Conservation (phyloP, 2,329 filamentous ascomycete genomes). For the Colletotrichum coccodes region DNA sequence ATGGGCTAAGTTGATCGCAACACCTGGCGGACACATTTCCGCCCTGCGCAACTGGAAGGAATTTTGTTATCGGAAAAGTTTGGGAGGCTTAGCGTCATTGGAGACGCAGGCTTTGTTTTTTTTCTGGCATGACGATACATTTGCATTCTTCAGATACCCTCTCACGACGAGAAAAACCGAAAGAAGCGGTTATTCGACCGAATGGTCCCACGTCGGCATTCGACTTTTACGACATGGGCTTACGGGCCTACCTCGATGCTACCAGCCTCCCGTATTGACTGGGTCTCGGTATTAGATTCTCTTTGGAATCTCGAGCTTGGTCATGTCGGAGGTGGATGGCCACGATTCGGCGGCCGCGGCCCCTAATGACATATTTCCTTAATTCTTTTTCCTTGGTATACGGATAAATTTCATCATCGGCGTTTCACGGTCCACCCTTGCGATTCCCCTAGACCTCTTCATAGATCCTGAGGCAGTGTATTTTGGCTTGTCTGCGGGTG, state of each 20-base stretch:
- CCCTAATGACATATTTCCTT: slow-evolving; percentile 37
- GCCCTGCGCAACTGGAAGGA: slow-evolving; percentile 20
- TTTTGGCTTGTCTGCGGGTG: neutral
- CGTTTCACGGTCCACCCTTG: slow-evolving; percentile 25
- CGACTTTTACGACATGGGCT: slow-evolving; percentile 31
- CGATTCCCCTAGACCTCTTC: slow-evolving; percentile 31
- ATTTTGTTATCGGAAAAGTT: slow-evolving; percentile 33
- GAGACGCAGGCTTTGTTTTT: slow-evolving; percentile 31
- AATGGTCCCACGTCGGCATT: slow-evolving; percentile 28
- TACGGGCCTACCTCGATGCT: neutral
- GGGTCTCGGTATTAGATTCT: neutral
- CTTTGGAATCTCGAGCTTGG: neutral
- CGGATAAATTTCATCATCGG: slow-evolving; percentile 36
- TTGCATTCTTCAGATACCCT: slow-evolving; percentile 38
- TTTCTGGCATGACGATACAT: slow-evolving; percentile 35
- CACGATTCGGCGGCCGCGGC: neutral
- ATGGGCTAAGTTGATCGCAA: slow-evolving; percentile 55
- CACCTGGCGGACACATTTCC: neutral
- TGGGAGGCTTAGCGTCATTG: slow-evolving; percentile 29
- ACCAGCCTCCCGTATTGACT: neutral
- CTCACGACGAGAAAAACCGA: slow-evolving; percentile 35
- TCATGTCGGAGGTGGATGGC: neutral
- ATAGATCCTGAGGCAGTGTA: slow-evolving; percentile 31
- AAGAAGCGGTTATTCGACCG: slow-evolving; percentile 32
- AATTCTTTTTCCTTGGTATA: slow-evolving; percentile 36